Evolutionary conservation across 345 rosid genomes (phyloP), one percentile per base, ranked within the genome.

Genomic region (Laguncularia racemosa): DNA sequence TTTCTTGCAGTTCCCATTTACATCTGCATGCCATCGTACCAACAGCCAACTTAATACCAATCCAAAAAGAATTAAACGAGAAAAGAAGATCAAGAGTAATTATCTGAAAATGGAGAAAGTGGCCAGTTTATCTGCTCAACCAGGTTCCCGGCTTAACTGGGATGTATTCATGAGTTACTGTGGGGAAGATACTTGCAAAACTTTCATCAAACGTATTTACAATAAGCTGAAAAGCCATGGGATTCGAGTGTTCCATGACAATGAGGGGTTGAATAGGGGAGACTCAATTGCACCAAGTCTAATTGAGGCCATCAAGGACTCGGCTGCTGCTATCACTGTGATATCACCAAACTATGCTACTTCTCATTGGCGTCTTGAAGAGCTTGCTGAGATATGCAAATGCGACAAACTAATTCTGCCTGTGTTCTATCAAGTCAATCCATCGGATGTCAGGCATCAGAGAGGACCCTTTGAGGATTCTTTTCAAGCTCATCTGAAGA

Each of bases 111-210:
- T 62, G 66, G 48, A 62, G 26, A 13, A 9, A 0, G 3, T n/a
- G 44, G 50, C 21, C 13, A 14, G 46, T 48, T 11, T 19, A 16
- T 23, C 56, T 19, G 15, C 49, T 5, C 54, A 15, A 2, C 66
- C 66, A 3, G 66, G 54, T 51, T 48, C 54, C 53, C 43, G 66
- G 50, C 59, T 47, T 23, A 26, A 62, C 14, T 65, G 68, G 68
- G 76, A 75, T 48, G 73, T 71, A 44, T 75, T 71, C 67, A 58
- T 71, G 61, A 75, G 75, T 60, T 74, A 62, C 43, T 48, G 74
- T 44, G 78, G 71, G 13, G 20, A 11, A n/a, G 74, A 74, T 68
- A 67, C 71, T 2, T 71, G 75, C 56, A 7, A 17, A 0, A 18
- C 17, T 43, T 68, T 75, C 66, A 53, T 56, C 15, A 44, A 54